phyloP scores from a whole-genome alignment of 2,329 filamentous ascomycete genomes.

The Teratosphaeriaceae sp. region DNA sequence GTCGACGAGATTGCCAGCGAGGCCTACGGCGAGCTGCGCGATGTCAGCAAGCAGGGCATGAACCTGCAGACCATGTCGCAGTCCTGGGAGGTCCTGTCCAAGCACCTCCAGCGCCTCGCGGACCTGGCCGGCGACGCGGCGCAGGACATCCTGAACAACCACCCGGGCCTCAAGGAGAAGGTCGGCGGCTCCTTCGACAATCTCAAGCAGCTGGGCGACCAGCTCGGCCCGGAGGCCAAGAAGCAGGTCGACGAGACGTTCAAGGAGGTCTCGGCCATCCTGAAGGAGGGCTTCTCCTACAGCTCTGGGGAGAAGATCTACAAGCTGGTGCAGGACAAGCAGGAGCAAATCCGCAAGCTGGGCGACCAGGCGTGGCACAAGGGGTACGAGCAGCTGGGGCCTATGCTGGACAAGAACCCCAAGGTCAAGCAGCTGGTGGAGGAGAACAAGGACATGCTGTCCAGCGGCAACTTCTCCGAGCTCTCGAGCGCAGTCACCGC shows the following conservation, averaged over 20 bases:
- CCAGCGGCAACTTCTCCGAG: slow-evolving; percentile 59
- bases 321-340: slow-evolving; percentile 63
- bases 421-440: slow-evolving; percentile 66
- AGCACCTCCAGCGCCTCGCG: slow-evolving; percentile 54
- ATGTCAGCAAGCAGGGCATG: slow-evolving; percentile 50
- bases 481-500: slow-evolving; percentile 57
- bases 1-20: slow-evolving; percentile 62
- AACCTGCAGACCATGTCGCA: slow-evolving; percentile 56
- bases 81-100: slow-evolving; percentile 56
- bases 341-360: slow-evolving; percentile 57
- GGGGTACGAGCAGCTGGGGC: slow-evolving; percentile 60
- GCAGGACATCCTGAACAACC: slow-evolving; percentile 62
- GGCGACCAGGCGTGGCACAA: slow-evolving; percentile 67
- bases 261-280: no score
- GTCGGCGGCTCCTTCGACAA: slow-evolving; percentile 61
- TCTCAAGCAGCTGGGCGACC: slow-evolving; percentile 61
- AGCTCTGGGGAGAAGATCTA: slow-evolving; percentile 50
- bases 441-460: slow-evolving; percentile 61
- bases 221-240: slow-evolving; percentile 69
- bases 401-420: slow-evolving; percentile 69
- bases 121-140: slow-evolving; percentile 57
- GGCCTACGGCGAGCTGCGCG: slow-evolving; percentile 61
- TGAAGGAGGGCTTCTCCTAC: slow-evolving; percentile 52
- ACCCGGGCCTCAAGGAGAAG: slow-evolving; percentile 66
- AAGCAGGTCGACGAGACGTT: slow-evolving; percentile 68